Percentiles rank a stretch among this genome's conserved stretches.
Evolutionary conservation across 768 basidiomycete genomes (phyloP).

Genomic region (Holtermanniella nyarrowii): DNA sequence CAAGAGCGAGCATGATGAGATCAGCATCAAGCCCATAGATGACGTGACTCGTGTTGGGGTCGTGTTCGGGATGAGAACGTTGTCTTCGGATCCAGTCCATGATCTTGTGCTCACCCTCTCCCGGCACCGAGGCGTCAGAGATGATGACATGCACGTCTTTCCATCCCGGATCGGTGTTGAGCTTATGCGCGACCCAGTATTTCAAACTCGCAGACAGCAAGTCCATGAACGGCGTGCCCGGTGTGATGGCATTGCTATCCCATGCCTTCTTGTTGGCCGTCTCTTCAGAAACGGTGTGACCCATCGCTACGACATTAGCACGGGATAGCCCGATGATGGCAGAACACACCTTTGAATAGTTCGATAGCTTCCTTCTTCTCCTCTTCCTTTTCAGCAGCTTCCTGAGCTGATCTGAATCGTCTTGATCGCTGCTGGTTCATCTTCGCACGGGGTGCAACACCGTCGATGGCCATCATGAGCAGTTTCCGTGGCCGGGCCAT

Average conservation of each 20-base stretch:
- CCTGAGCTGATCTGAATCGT: slow-evolving; percentile 88
- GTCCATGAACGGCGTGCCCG: slow-evolving; percentile 95
- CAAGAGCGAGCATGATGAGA: slow-evolving; percentile 95
- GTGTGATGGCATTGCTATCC: slow-evolving; percentile 99
- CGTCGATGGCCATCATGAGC: slow-evolving; percentile 97
- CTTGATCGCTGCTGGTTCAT: slow-evolving; percentile 99
- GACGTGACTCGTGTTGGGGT: slow-evolving; percentile 90
- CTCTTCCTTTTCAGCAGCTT: slow-evolving; percentile 87
- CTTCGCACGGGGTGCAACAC: slow-evolving; percentile 94
- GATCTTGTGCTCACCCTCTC: slow-evolving; percentile 99
- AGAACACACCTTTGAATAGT: slow-evolving; percentile 65
- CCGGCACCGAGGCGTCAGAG: slow-evolving; percentile 92
- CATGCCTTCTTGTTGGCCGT: slow-evolving; percentile 76
- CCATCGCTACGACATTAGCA: slow-evolving; percentile 59
- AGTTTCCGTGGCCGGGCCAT: slow-evolving; percentile 92
- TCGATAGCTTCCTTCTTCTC: slow-evolving; percentile 70
- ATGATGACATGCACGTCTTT: slow-evolving; percentile 89
- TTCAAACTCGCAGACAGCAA: slow-evolving; percentile 75
- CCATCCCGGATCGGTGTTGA: slow-evolving; percentile 94
- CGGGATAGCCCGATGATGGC: neutral
- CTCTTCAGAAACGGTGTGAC: slow-evolving; percentile 63
- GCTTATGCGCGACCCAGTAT: slow-evolving; percentile 93
- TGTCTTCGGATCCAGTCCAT: slow-evolving; percentile 97
- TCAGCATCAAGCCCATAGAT: slow-evolving; percentile 99
- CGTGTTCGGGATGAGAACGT: slow-evolving; percentile 72